Base-by-base conservation (phyloP, 768 basidiomycete genomes). In the Suillus variegatus region DNA sequence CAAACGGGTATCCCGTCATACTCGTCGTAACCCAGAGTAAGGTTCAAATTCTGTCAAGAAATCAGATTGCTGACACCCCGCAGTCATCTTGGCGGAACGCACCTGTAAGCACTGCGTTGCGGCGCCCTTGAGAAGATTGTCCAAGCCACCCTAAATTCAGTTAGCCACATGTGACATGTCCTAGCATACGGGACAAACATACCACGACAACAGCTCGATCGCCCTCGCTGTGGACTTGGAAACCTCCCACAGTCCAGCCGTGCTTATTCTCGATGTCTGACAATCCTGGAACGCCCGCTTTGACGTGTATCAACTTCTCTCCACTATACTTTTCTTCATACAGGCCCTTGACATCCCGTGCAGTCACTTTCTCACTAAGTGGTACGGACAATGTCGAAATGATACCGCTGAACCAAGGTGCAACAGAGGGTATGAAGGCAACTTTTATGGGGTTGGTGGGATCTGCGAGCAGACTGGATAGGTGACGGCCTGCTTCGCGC, bases 41-140 rank as follows among this genome's bases (percentile, higher is more conserved):
- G 82, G 79, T 97, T 97, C 74, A 97, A 79, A 75, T 97, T 97
- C 91, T 95, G 70, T 10, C 43, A 62, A 32, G n/a, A 64, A 55
- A 64, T 52, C 10, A n/a, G 38, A 22, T 9, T 6, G n/a, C 41
- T 41, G 20, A 6, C 4, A 46, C 10, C 2, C 35, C 35, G 36
- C 47, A 36, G 40, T 20, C 32, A n/a, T 18, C n/a, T 9, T n/a
- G 0, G n/a, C 38, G 14, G 46, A 18, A 78, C 88, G 22, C 60
- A 94, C 93, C 85, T 97, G 95, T 67, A 99, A 75, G 76, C 97
- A 98, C 77, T 99, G 97, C n/a, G 97, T 99, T 20, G 97, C 97
- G 60, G 97, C 97, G 8, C 97, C 97, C 77, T 99, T 99, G 67
- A 99, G 82, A 64, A 99, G 80, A 80, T 99, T 99, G 75, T 99